These are phyloP conservation scores for Ustilago sp. DNA, from an alignment of 1,284 basidiomycete genomes.

Conservation along the genomic window DNA sequence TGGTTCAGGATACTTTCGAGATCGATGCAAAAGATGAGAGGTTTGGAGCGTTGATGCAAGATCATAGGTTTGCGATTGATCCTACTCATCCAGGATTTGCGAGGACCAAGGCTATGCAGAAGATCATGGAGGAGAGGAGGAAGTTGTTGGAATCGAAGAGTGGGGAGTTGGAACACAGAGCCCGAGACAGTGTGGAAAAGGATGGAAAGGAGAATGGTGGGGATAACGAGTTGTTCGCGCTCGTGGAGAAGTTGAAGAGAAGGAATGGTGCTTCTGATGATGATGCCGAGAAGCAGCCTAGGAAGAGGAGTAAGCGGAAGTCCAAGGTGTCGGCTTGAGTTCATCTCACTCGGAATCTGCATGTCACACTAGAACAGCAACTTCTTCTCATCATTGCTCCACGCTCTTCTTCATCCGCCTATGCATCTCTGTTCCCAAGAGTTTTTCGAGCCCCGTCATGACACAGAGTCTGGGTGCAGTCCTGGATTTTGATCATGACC, in stretches of 20 bases:
- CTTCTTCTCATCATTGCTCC: neutral
- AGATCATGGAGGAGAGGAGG: conserved; percentile 59
- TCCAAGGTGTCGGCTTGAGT: neutral
- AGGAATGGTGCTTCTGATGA: conserved; percentile 13
- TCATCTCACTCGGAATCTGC: neutral
- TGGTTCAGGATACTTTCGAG: conserved; percentile 73
- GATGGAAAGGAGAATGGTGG: neutral
- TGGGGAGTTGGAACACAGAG: conserved; percentile 2
- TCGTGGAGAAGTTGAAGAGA: conserved; percentile 45
- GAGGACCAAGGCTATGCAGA: conserved; percentile 67
- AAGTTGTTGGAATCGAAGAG: conserved; percentile 25
- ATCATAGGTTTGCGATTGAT: conserved; percentile 93
- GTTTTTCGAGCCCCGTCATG: neutral
- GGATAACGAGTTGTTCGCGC: conserved; percentile 27
- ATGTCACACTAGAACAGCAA: neutral
- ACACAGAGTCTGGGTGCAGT: neutral
- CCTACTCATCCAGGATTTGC: conserved; percentile 81
- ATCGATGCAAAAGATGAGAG: conserved; percentile 89
- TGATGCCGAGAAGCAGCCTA: conserved; percentile 5
- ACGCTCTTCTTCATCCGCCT: neutral
- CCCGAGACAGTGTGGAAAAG: neutral
- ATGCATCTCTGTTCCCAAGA: neutral
- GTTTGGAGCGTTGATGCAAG: conserved; percentile 87
- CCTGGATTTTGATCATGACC: no score
- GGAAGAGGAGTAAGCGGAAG: conserved; percentile 31